Evolutionary conservation across 768 basidiomycete genomes (phyloP), one percentile per base, ranked within the genome.

Genomic region (Boletus rex-veris): DNA sequence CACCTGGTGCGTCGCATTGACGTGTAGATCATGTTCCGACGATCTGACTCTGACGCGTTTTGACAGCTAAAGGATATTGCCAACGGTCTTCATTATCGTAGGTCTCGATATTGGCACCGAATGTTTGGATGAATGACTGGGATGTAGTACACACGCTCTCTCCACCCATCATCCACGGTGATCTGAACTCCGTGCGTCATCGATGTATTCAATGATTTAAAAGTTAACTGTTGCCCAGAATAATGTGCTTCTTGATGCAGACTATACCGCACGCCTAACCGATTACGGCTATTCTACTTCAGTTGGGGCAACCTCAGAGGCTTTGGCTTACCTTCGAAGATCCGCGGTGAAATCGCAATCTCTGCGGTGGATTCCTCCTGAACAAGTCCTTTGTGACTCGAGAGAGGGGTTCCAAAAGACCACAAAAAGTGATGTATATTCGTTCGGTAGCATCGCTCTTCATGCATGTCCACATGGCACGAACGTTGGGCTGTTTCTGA

Each of bases 351-450:
- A 18, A 16, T 35, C 59, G 3, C 50, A 38, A 2, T 72, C 75
- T n/a, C 66, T 77, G 18, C 70, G 78, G 1, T 79, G 77, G 76
- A 72, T 74, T 5, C 76, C 76, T 45, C 64, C 75, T 0, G 59
- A 71, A 16, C 63, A 41, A 24, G 37, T 77, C 2, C 24, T 19
- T 16, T 51, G 42, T 2, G 26, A 59, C 24, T 55, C 65, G 14
- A 62, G 70, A 21, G 50, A 48, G 6, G 28, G 24, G 6, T 39
- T 24, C 10, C 43, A 7, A 11, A 37, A 9, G 15, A 61, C 59
- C 10, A 28, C 28, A 1, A 50, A 48, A 47, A 59, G 52, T 37
- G 58, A 59, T 11, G 26, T 59, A 4, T 59, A 59, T 36, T 50
- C 57, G 19, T 55, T 59, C 31, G 59, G 59, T n/a, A 73, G 72